Base-by-base conservation (phyloP, 1,284 basidiomycete genomes). In the Inonotus obliquus region DNA sequence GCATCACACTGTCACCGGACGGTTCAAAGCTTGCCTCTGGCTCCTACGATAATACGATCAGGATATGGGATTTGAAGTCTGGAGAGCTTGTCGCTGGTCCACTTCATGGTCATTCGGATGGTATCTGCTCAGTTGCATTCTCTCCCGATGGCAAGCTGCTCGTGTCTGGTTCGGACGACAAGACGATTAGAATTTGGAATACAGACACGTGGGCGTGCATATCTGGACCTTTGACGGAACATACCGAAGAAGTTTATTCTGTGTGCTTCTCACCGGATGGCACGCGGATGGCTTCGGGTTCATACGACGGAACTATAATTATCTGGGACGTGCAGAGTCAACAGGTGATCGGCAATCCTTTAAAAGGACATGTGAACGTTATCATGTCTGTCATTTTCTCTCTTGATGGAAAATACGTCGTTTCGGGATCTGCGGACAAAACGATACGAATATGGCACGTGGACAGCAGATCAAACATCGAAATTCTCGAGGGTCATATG, bases 1-100 rank as follows among this genome's bases (percentile, higher is more conserved):
- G 39, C n/a, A 54, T 63, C 7, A 21, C 59, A 41, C 57, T 63
- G 19, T 47, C 59, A 1, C 59, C 59, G 13, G 62, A 63, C 41
- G 41, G 62, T 23, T 23, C 1, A 17, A 14, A 5, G 4, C 49
- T 63, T 14, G 53, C 37, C 17, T 63, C 62, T 21, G 59, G 59
- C 4, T 61, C 59, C 10, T 37, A 4, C 2, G 62, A 63, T 39
- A 29, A 38, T 9, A 63, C 37, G 14, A 49, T 63, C 14, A 56
- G 53, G 23, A 19, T 61, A 17, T 63, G 62, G 62, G 41, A 51
- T n/a, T 35, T 48, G 4, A 21, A 5, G 23, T 23, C 21, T 19
- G 47, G 47, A n/a, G 21, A 48, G 21, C 47, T 25, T 9, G 14
- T 48, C 23, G 7, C 47, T 13, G 47, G 21, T 6, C 25, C 19